Evolutionary conservation across 305 asterid species (phyloP).

Genomic region (Fraxinus sp.): DNA sequence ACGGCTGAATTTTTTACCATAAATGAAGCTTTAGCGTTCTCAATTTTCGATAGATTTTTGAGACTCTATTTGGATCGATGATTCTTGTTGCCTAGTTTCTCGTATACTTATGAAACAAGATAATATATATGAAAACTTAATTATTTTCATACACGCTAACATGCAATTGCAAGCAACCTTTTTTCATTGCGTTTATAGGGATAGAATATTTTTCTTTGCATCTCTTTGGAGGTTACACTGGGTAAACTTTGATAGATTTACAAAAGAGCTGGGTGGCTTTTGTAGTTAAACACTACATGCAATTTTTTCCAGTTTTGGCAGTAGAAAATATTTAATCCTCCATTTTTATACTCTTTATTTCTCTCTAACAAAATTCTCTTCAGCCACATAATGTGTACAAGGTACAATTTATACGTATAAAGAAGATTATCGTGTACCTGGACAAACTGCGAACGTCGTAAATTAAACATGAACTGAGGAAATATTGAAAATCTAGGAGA

Average conservation of each 20-base stretch:
- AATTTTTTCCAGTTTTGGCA: neutral
- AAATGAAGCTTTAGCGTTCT: neutral
- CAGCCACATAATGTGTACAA: neutral
- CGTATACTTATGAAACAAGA: neutral
- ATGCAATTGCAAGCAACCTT: neutral
- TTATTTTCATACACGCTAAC: neutral
- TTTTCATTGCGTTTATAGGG: neutral
- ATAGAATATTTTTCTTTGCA: neutral
- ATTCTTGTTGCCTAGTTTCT: neutral
- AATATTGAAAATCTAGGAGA: conserved; percentile 89
- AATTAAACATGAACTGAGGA: conserved; percentile 93
- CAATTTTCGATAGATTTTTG: neutral
- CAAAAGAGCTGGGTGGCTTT: neutral
- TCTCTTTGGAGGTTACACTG: neutral
- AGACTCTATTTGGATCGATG: neutral
- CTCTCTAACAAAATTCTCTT: neutral
- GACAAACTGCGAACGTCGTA: conserved; percentile 94
- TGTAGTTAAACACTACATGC: neutral
- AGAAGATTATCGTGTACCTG: conserved; percentile 53
- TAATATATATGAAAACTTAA: neutral
- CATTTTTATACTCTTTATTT: neutral
- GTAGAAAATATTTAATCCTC: neutral
- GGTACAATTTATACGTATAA: neutral
- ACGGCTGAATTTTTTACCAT: neutral
- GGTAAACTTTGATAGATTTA: neutral